Percentiles rank a stretch among this genome's conserved stretches.
Evolutionary conservation across 2,329 filamentous ascomycete species (phyloP).

Genomic region (Magnaporthales sp.): DNA sequence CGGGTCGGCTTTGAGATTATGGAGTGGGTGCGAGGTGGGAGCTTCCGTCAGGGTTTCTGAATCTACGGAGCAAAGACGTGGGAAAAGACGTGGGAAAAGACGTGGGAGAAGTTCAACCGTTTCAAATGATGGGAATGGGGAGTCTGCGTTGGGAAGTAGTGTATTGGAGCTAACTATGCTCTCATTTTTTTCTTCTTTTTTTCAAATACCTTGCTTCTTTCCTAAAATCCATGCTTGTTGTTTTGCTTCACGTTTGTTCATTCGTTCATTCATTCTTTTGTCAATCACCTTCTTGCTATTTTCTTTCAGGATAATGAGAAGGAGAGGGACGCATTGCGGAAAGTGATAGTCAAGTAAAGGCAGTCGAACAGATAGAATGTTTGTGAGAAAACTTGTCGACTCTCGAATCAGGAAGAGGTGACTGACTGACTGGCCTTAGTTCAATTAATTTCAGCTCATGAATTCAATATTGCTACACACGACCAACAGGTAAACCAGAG

Average conservation of each 20-base stretch:
- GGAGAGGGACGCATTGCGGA: not conserved
- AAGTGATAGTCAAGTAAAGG: not conserved
- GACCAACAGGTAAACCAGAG: no score
- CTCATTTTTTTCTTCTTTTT: not conserved
- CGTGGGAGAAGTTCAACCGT: not conserved
- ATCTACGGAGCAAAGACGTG: not conserved
- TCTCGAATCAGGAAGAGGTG: no score
- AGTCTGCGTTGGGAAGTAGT: not conserved
- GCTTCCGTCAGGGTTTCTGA: slow-evolving; percentile 18
- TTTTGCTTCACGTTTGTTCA: not conserved
- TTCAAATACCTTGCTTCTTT: not conserved
- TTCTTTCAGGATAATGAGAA: not conserved
- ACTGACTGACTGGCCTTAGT: no score
- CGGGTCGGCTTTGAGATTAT: slow-evolving; percentile 79
- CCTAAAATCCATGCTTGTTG: not conserved
- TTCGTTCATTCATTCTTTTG: not conserved
- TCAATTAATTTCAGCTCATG: no score
- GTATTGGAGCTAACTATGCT: not conserved
- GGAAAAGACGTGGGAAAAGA: no score
- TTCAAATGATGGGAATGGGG: not conserved
- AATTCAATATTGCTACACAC: no score
- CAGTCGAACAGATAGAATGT: not conserved
- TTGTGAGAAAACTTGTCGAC: no score
- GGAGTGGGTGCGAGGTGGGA: slow-evolving; percentile 59
- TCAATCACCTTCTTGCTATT: not conserved